Conservation (phyloP, 2,329 filamentous ascomycete genomes). For the Pseudogymnoascus sp. region DNA sequence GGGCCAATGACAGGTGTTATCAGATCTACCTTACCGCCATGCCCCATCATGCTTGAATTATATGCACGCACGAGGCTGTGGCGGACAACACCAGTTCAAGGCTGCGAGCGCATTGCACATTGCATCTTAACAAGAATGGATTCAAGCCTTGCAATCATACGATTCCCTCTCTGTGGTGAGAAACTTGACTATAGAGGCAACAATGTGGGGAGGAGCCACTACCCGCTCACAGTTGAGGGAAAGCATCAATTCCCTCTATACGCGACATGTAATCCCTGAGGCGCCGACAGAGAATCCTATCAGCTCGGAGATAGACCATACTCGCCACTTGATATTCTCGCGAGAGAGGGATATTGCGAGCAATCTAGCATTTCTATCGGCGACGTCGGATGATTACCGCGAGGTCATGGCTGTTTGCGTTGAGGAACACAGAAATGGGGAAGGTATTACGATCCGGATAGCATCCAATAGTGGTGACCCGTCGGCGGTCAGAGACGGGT, state of each 20-base stretch:
- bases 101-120: too few species aligned
- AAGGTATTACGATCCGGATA: slow-evolving; percentile 18
- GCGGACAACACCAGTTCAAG: neutral
- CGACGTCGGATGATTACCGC: slow-evolving; percentile 15
- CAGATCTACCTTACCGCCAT: neutral
- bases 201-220: slow-evolving; percentile 13
- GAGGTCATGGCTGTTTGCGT: slow-evolving; percentile 21
- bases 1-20: neutral
- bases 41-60: neutral
- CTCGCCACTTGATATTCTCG: slow-evolving; percentile 7
- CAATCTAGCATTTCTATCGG: slow-evolving; percentile 20
- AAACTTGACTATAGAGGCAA: neutral
- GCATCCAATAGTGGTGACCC: slow-evolving; percentile 19
- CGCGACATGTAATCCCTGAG: slow-evolving; percentile 11
- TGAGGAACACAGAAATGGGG: slow-evolving; percentile 16
- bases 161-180: too few species aligned
- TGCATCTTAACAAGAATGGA: neutral
- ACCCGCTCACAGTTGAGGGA: slow-evolving; percentile 13
- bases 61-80: neutral
- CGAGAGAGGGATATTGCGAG: slow-evolving; percentile 20
- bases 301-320: neutral
- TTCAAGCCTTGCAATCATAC: neutral
- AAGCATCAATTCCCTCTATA: slow-evolving; percentile 11
- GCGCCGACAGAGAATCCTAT: slow-evolving; percentile 10
- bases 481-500: slow-evolving; percentile 12